These are phyloP conservation scores for Camillea tinctor DNA, from an alignment of 2,329 filamentous ascomycete species.

Conservation along the genomic window DNA sequence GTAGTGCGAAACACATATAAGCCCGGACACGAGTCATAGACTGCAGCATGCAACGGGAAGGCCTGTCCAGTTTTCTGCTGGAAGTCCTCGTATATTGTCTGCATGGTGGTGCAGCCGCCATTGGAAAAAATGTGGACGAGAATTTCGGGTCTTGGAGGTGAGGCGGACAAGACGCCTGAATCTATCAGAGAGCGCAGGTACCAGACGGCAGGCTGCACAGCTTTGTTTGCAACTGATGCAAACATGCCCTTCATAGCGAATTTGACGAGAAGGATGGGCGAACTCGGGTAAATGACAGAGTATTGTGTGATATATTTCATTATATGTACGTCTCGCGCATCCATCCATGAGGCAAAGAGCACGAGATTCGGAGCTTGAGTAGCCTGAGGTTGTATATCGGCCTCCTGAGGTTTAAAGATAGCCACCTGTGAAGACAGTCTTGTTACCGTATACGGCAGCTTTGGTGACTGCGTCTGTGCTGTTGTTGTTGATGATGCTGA, in stretches of 20 bases:
- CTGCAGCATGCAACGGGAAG: constrained; percentile 42
- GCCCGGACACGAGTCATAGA: constrained; percentile 51
- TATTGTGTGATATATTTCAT: constrained; percentile 50
- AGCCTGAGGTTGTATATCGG: constrained; percentile 2
- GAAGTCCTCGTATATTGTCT: constrained; percentile 38
- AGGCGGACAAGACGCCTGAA: constrained; percentile 18
- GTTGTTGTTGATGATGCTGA: too few species aligned
- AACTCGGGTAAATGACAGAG: constrained; percentile 43
- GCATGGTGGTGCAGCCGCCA: constrained; percentile 46
- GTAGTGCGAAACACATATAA: constrained; percentile 39
- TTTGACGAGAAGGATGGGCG: constrained; percentile 47
- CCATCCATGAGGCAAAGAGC: constrained; percentile 51
- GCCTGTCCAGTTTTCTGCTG: constrained; percentile 22
- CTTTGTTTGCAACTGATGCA: constrained; percentile 29
- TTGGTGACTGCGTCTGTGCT: constrained; percentile 1
- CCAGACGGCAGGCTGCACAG: constrained; percentile 40
- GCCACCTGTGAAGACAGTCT: constrained; percentile 29
- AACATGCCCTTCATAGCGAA: constrained; percentile 38
- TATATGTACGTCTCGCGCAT: constrained; percentile 48
- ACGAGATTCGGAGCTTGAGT: constrained; percentile 43
- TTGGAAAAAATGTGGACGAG: constrained; percentile 54
- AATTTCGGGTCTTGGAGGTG: constrained; percentile 33
- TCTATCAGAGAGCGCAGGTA: constrained; percentile 36
- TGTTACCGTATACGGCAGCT: constrained; percentile 27
- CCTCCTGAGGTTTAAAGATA: constrained; percentile 25